These are phyloP conservation scores for Pseudomicrostroma phylloplanum DNA, from an alignment of 1,284 basidiomycete genomes.

Conservation along the genomic window DNA sequence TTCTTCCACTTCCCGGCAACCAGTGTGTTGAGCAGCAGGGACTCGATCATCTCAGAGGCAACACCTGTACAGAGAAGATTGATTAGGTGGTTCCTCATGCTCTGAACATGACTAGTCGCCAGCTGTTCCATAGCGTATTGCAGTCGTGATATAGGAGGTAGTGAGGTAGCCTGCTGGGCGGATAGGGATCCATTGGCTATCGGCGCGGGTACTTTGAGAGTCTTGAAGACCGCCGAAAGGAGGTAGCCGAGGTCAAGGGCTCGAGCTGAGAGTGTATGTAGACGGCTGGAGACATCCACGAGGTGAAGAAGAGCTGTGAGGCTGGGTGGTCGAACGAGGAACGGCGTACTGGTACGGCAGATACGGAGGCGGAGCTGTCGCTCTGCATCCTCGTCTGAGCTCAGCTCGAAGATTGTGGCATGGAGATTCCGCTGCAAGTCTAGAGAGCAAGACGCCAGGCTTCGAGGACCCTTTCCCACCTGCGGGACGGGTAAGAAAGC, in stretches of 20 bases:
- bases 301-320: background rate
- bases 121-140: background rate
- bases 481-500: background rate
- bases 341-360: background rate
- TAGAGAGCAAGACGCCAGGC: background rate
- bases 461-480: background rate
- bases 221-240: background rate
- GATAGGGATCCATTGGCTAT: background rate
- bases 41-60: background rate
- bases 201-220: background rate
- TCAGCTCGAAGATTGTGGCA: background rate
- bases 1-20: background rate
- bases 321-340: background rate
- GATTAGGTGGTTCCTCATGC: background rate
- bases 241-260: background rate
- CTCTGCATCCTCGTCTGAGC: background rate
- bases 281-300: background rate
- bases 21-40: slow-evolving; percentile 2
- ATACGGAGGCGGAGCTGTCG: too few species aligned
- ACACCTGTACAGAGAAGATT: background rate
- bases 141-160: background rate
- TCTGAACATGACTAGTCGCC: background rate
- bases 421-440: background rate
- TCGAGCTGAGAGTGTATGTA: background rate
- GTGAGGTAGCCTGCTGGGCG: background rate